Percentiles rank a stretch among this genome's conserved stretches.
Evolutionary conservation across 345 rosid genomes (phyloP).

Genomic region (Pistacia vera): DNA sequence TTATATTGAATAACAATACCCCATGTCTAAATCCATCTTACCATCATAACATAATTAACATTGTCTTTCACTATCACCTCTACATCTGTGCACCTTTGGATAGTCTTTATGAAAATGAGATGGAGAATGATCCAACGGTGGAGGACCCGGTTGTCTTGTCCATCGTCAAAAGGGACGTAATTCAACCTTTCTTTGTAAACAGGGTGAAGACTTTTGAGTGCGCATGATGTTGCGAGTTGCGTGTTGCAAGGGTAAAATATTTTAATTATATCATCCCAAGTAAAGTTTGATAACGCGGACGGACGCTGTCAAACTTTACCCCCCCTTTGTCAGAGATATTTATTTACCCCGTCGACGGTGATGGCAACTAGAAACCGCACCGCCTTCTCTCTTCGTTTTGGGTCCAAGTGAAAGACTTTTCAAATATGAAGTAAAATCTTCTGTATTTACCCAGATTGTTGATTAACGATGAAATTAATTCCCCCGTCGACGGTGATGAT

Average conservation of each 20-base stretch:
- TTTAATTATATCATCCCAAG: not conserved
- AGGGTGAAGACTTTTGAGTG: not conserved
- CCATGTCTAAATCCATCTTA: not conserved
- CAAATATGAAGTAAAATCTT: too few species aligned
- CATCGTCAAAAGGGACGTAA: not conserved
- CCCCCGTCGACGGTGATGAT: too few species aligned
- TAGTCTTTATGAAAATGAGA: not conserved
- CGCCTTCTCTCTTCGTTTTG: too few species aligned
- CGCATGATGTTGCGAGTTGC: conserved; percentile 20
- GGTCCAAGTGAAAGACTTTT: too few species aligned
- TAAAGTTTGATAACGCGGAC: not conserved
- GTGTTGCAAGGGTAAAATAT: conserved; percentile 14
- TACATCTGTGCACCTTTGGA: not conserved
- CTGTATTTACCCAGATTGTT: too few species aligned
- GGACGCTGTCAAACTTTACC: not conserved
- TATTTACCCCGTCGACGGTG: not conserved
- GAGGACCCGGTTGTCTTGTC: not conserved
- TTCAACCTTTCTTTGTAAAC: not conserved
- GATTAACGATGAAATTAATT: too few species aligned
- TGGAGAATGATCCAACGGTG: conserved; percentile 6
- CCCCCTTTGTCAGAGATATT: not conserved
- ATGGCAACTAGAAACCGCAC: too few species aligned
- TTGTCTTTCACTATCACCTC: conserved; percentile 6
- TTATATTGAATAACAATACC: conserved; percentile 5
- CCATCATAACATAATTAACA: not conserved